These are phyloP conservation scores for Daldinia loculata DNA, from an alignment of 495 filamentous ascomycete genomes.

Conservation along the genomic window DNA sequence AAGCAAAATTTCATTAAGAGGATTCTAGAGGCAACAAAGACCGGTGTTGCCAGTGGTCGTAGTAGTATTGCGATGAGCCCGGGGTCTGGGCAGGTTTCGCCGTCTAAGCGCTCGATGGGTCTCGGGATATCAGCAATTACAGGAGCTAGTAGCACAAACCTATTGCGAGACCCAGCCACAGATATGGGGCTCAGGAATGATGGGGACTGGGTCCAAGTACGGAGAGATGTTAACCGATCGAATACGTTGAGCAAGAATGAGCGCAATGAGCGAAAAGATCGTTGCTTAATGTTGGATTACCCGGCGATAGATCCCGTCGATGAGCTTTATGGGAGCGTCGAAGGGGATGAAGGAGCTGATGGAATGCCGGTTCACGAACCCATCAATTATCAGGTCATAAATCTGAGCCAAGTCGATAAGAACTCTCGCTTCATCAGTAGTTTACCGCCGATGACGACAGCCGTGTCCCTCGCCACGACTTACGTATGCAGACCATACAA, in stretches of 20 bases:
- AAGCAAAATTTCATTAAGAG: slow-evolving; percentile 97
- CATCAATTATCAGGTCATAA: slow-evolving; percentile 80
- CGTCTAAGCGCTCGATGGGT: slow-evolving; percentile 40
- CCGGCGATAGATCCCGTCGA: slow-evolving; percentile 89
- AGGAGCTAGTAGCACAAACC: slow-evolving; percentile 49
- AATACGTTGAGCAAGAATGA: slow-evolving; percentile 93
- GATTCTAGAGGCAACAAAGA: slow-evolving; percentile 93
- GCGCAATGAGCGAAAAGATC: slow-evolving; percentile 82
- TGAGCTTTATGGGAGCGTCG: slow-evolving; percentile 80
- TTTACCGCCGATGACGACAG: slow-evolving; percentile 88
- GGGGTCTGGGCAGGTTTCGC: slow-evolving; percentile 46
- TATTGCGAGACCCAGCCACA: slow-evolving; percentile 60
- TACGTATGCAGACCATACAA: slow-evolving; percentile 95
- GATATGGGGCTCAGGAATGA: slow-evolving; percentile 72
- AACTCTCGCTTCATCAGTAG: slow-evolving; percentile 89
- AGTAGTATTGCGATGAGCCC: slow-evolving; percentile 78
- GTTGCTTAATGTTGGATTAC: slow-evolving; percentile 94
- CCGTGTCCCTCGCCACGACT: slow-evolving; percentile 83
- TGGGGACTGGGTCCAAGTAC: slow-evolving; percentile 94
- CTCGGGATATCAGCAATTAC: slow-evolving; percentile 61
- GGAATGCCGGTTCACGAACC: slow-evolving; percentile 84
- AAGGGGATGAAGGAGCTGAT: slow-evolving; percentile 91
- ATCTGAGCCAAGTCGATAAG: slow-evolving; percentile 90
- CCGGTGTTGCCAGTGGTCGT: slow-evolving; percentile 86
- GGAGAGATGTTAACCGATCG: slow-evolving; percentile 92